phyloP scores from a whole-genome alignment of 805 yeast species.

The Komagataella pseudopastoris region DNA sequence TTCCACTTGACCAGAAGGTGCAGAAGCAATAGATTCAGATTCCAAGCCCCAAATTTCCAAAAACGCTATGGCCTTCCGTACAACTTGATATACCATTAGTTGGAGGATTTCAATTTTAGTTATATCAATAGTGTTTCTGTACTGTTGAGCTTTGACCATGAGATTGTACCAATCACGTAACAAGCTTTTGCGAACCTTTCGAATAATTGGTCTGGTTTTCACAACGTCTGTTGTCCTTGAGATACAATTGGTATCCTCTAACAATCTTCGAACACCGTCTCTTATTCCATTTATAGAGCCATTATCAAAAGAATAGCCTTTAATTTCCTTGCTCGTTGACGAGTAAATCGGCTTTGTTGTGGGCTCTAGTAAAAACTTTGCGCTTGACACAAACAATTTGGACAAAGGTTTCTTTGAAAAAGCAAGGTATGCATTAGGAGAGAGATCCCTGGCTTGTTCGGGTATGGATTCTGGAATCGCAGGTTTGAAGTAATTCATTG shows the following conservation, averaged over 20 bases:
- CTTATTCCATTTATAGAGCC: conserved; percentile 49
- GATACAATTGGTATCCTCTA: conserved; percentile 59
- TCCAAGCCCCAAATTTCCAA: conserved; percentile 64
- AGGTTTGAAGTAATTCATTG: conserved; percentile 61
- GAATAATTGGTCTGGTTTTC: conserved; percentile 42
- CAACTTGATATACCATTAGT: conserved; percentile 50
- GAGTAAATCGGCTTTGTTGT: conserved; percentile 29
- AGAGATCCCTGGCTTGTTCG: conserved; percentile 2
- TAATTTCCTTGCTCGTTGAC: conserved; percentile 18
- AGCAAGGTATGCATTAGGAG: conserved; percentile 15
- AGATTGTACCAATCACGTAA: conserved; percentile 74
- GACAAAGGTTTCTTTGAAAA: conserved; percentile 37
- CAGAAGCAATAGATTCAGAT: conserved; percentile 24
- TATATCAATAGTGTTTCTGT: conserved; percentile 45
- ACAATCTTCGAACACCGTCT: conserved; percentile 54
- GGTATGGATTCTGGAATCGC: conserved; percentile 14
- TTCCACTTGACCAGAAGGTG: conserved; percentile 7
- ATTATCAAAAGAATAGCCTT: conserved; percentile 39
- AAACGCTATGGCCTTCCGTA: conserved; percentile 50
- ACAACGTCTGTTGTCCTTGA: conserved; percentile 65
- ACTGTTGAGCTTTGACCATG: conserved; percentile 65
- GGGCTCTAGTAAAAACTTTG: conserved; percentile 53
- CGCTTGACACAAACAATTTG: conserved; percentile 46
- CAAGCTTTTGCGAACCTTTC: conserved; percentile 52
- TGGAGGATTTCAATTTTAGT: conserved; percentile 50